Evolutionary conservation across 257 asterid species (phyloP), one percentile per base, ranked within the genome.

Genomic region (Henckelia pumila): DNA sequence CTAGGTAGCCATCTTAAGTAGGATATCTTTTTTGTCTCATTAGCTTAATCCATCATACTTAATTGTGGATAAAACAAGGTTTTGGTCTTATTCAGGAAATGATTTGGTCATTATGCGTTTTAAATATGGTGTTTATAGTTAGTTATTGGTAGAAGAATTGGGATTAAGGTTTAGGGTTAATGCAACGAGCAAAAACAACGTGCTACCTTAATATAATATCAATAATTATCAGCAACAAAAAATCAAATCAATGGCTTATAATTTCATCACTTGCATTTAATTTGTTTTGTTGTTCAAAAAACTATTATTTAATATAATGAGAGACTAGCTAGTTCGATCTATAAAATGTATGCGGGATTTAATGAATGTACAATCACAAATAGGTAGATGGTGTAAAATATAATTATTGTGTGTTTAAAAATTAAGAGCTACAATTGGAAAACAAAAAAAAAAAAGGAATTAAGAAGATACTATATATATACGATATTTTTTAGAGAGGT

Each of bases 171-270:
- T 85, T 85, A 80, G 85, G 84, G 83, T 74, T 76, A 61, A 76
- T 80, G 82, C 76, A 75, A 86, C 73, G 76, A 73, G 76, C 73
- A 92, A 83, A 81, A 81, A 73, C 83, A 57, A 81, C 82, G 24
- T 75, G 57, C 70, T 74, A 83, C 83, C 84, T 78, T 77, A 66
- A 5, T 32, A 7, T 32, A 32, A 32, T 32, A 25, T 1, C 5
- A 3, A 3, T 32, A 6, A 32, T 64, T 6, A 40, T 62, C 52
- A 61, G 26, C 53, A 57, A 37, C 70, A 67, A 61, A 28, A 28
- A 7, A 13, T 61, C n/a, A 66, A 52, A 8, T 1, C 10, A 35
- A 35, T 61, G 71, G 44, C 50, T 58, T 8, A 44, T 23, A 5
- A 56, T 23, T 57, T 37, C 23, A 7, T 50, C 32, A 7, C 49